Conservation (phyloP, 2,329 filamentous ascomycete genomes). For the Aspergillus sp. region DNA sequence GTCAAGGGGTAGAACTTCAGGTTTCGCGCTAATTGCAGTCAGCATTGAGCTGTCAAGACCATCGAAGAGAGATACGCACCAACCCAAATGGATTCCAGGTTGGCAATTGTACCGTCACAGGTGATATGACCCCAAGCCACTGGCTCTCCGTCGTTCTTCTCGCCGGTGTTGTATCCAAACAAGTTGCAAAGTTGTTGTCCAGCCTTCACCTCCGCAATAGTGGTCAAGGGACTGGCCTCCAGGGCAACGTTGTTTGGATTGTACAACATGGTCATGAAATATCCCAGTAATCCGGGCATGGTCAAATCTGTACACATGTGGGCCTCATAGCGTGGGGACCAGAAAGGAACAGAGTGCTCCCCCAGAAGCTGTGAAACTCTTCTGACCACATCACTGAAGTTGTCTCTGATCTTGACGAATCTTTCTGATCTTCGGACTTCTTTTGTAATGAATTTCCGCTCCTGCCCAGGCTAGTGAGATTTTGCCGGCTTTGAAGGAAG, state of each 20-base stretch:
- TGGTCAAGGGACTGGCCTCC: conserved; percentile 41
- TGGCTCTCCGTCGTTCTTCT: conserved; percentile 11
- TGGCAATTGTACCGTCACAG: conserved; percentile 41
- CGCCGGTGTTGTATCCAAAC: conserved; percentile 38
- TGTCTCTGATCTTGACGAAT: conserved; percentile 20
- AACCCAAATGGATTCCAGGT: conserved; percentile 43
- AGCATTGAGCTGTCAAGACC: not conserved
- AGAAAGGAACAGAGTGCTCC: conserved; percentile 41
- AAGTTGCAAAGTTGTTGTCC: conserved; percentile 41
- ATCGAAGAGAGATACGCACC: conserved; percentile 1
- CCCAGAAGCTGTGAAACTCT: conserved; percentile 33
- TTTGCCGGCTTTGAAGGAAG: not conserved
- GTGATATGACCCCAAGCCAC: conserved; percentile 41
- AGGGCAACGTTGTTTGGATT: conserved; percentile 45
- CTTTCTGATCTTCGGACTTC: not conserved
- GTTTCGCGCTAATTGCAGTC: conserved; percentile 33
- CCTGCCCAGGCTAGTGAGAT: not conserved
- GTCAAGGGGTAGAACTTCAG: conserved; percentile 43
- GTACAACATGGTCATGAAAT: conserved; percentile 45
- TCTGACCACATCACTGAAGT: conserved; percentile 28
- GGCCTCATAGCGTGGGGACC: conserved; percentile 37
- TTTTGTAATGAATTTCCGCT: conserved; percentile 4
- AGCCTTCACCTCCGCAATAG: conserved; percentile 38
- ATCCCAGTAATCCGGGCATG: conserved; percentile 39
- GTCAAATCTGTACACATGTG: conserved; percentile 41